phyloP scores from a whole-genome alignment of 805 yeast species.

The Candida morakotiae region DNA sequence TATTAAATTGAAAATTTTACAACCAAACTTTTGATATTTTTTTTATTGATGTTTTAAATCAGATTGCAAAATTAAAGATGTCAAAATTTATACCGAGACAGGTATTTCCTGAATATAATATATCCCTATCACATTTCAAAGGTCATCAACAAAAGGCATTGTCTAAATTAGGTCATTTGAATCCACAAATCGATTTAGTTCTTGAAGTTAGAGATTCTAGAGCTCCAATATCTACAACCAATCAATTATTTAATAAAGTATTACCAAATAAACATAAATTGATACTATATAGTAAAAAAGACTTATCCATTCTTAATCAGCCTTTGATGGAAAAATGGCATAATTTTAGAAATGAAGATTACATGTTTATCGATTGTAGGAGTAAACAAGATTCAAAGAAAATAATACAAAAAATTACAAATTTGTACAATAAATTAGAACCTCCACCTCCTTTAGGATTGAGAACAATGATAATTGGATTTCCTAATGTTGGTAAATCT shows the following conservation, averaged over 20 bases:
- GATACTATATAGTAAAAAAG: conserved; percentile 77
- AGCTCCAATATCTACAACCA: conserved; percentile 83
- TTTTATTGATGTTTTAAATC: neutral
- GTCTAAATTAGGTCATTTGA: conserved; percentile 56
- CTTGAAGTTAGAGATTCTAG: conserved; percentile 85
- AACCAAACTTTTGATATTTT: neutral
- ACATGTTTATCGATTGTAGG: conserved; percentile 55
- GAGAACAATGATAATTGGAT: conserved; percentile 74
- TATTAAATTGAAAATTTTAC: no score
- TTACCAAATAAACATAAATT: conserved; percentile 52
- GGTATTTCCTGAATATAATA: conserved; percentile 68
- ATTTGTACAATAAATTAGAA: conserved; percentile 39
- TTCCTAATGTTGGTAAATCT: conserved; percentile 98
- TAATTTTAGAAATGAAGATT: conserved; percentile 21
- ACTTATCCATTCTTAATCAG: conserved; percentile 47
- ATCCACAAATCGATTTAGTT: conserved; percentile 78
- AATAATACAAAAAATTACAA: conserved; percentile 48
- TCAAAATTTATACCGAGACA: conserved; percentile 58
- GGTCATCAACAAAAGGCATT: conserved; percentile 89
- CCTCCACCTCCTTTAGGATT: conserved; percentile 85
- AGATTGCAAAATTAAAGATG: neutral
- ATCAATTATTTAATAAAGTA: conserved; percentile 69
- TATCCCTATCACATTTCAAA: conserved; percentile 73
- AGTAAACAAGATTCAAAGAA: conserved; percentile 44
- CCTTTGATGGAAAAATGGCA: conserved; percentile 33